These are phyloP conservation scores for Pleurotus djamor DNA, from an alignment of 768 basidiomycete genomes.

Conservation along the genomic window DNA sequence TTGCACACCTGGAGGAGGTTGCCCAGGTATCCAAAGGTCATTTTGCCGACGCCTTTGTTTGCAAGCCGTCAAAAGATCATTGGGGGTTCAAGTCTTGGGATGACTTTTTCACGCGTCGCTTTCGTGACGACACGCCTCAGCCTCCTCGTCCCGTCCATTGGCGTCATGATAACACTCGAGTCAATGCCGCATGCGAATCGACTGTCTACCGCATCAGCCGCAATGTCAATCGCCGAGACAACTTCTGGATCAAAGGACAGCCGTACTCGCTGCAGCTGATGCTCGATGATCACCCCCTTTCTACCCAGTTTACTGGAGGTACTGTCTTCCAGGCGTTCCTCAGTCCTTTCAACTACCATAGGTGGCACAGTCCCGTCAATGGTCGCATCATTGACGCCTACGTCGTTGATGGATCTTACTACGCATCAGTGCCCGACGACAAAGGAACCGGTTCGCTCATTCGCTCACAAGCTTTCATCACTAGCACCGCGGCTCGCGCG, in stretches of 20 bases:
- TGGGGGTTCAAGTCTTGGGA: slow-evolving; percentile 41
- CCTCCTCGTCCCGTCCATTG: slow-evolving; percentile 27
- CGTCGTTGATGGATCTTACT: not conserved
- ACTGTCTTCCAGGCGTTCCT: slow-evolving; percentile 50
- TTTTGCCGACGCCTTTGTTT: slow-evolving; percentile 37
- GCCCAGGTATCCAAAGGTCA: not conserved
- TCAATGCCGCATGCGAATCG: slow-evolving; percentile 48
- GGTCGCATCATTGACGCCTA: slow-evolving; percentile 15
- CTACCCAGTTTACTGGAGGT: slow-evolving; percentile 35
- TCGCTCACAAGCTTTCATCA: slow-evolving; percentile 36
- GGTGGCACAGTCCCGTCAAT: slow-evolving; percentile 51
- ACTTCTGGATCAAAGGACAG: slow-evolving; percentile 53
- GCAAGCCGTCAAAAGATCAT: slow-evolving; percentile 32
- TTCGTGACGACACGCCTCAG: slow-evolving; percentile 21
- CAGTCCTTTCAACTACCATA: slow-evolving; percentile 45
- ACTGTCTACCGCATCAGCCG: slow-evolving; percentile 33
- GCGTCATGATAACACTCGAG: slow-evolving; percentile 20
- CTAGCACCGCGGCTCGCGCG: slow-evolving; percentile 41
- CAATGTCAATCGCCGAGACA: slow-evolving; percentile 33
- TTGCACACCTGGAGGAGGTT: not conserved
- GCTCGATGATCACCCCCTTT: slow-evolving; percentile 31
- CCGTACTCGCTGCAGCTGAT: slow-evolving; percentile 50
- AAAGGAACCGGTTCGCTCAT: slow-evolving; percentile 8
- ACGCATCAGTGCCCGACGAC: slow-evolving; percentile 10
- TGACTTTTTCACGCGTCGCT: slow-evolving; percentile 43